Base-by-base conservation (phyloP, 306 rosid genomes). In the Geum urbanum region DNA sequence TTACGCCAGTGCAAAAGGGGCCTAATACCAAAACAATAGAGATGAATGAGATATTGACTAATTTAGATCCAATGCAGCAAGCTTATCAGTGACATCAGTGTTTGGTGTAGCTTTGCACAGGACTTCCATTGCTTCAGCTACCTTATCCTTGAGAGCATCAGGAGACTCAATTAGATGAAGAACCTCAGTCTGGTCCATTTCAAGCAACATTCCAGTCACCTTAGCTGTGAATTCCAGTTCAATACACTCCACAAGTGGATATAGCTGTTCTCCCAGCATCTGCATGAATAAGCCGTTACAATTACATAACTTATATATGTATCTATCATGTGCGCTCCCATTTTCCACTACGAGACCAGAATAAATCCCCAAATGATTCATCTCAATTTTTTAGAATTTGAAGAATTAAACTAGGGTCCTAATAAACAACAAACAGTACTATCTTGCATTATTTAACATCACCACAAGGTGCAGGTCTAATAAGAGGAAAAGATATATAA, bases 131-230 rank as follows among this genome's bases (percentile, higher is more conserved):
- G 98, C 98, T 81, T 92, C 96, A 0, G 90, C 86, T 64, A 90
- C 96, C 79, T 92, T 90, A 58, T 46, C 78, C 82, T 92, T 90
- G 61, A 92, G 71, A 68, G 83, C 98, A 45, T 90, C 96, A 0
- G 97, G 96, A 45, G 97, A 84, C 79, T 92, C 98, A 4, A 92
- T 85, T 69, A 90, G 97, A 84, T 92, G 96, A 57, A 92, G 86
- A 44, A 92, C 98, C 84, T 92, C 98, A 0, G 98, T 81, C 68
- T 85, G 97, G 63, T 92, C 98, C 98, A 92, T 92, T 81, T 92
- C 98, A 73, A 92, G 86, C 77, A 88, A 63, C 97, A 90, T 88
- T 65, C 98, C 96, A 0, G 97, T 92, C 69, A 92, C 96, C 87
- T 90, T 92, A 11, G 92, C 89, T 0, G 96, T 70, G 49, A 80